These are phyloP conservation scores for Chaetomidium leptoderma DNA, from an alignment of 495 filamentous ascomycete species.

Conservation along the genomic window DNA sequence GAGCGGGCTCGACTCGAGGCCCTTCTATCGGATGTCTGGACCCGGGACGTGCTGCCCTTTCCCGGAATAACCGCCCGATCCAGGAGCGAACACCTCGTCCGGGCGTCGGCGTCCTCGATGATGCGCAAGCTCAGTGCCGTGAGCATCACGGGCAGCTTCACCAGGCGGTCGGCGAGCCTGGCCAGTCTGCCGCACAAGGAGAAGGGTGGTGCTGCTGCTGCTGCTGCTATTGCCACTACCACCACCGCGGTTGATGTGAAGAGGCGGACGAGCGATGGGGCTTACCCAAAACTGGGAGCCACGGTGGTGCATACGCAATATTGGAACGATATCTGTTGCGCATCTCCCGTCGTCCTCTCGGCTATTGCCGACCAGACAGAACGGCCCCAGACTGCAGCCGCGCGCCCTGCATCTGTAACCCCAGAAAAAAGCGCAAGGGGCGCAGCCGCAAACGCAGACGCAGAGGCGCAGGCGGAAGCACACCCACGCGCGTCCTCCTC, in stretches of 20 bases:
- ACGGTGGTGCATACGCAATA: not conserved
- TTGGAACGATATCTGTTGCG: not conserved
- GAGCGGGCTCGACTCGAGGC: conserved; percentile 76
- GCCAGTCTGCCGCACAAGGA: conserved; percentile 23
- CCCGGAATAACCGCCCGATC: conserved; percentile 72
- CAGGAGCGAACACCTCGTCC: conserved; percentile 60
- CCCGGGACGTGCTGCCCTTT: conserved; percentile 72
- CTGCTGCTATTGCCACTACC: not conserved
- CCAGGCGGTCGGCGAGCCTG: conserved; percentile 50
- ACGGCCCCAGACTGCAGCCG: not conserved
- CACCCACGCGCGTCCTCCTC: too few relatives aligned
- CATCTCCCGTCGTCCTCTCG: not conserved
- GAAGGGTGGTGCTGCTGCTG: not conserved
- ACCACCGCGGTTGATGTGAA: not conserved
- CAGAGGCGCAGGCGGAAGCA: not conserved
- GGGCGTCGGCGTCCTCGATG: conserved; percentile 67
- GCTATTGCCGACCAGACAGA: not conserved
- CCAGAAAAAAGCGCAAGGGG: too few relatives aligned
- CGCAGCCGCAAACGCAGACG: conserved; percentile 4
- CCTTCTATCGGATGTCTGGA: conserved; percentile 76
- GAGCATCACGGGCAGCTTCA: conserved; percentile 61
- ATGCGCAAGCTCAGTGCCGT: conserved; percentile 80
- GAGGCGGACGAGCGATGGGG: not conserved
- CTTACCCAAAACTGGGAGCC: not conserved
- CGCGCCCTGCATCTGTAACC: too few relatives aligned